Conservation (phyloP, 371 early-diverging fungal genomes). For the Mucor racemosus region DNA sequence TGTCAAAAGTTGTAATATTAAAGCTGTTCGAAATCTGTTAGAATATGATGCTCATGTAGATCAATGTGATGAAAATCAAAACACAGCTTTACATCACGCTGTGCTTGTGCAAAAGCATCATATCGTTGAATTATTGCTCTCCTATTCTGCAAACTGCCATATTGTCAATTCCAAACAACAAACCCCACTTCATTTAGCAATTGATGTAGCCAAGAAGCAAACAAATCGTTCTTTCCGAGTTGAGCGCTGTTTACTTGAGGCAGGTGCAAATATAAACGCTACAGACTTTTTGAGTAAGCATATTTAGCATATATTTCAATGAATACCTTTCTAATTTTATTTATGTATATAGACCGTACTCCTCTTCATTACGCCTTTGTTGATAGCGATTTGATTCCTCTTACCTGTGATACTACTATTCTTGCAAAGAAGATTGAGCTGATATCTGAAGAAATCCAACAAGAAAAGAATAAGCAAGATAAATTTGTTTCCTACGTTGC, state of each 20-base stretch:
- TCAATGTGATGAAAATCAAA: conserved; percentile 22
- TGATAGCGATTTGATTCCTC: conserved; percentile 44
- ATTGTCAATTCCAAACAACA: conserved; percentile 30
- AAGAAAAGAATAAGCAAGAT: conserved; percentile 16
- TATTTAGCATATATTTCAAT: neutral
- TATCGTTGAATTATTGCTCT: conserved; percentile 48
- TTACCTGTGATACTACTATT: conserved; percentile 35
- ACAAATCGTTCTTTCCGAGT: conserved; percentile 58
- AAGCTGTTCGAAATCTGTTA: conserved; percentile 21
- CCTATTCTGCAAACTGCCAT: conserved; percentile 42
- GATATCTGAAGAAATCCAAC: conserved; percentile 22
- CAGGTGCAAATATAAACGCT: conserved; percentile 54
- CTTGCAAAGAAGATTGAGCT: conserved; percentile 22
- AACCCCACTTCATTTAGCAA: conserved; percentile 62
- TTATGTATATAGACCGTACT: conserved; percentile 45
- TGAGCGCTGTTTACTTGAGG: conserved; percentile 51
- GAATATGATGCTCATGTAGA: conserved; percentile 24
- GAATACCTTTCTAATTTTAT: neutral
- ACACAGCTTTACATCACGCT: conserved; percentile 52
- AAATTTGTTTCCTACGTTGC: conserved; percentile 10
- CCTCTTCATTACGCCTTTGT: conserved; percentile 62
- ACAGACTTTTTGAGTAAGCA: conserved; percentile 48
- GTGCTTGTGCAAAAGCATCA: conserved; percentile 40
- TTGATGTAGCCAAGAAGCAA: conserved; percentile 53
- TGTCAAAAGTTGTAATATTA: conserved; percentile 22